Conservation (phyloP, 768 basidiomycete species). For the Pilatotrama ljubarskyi region DNA sequence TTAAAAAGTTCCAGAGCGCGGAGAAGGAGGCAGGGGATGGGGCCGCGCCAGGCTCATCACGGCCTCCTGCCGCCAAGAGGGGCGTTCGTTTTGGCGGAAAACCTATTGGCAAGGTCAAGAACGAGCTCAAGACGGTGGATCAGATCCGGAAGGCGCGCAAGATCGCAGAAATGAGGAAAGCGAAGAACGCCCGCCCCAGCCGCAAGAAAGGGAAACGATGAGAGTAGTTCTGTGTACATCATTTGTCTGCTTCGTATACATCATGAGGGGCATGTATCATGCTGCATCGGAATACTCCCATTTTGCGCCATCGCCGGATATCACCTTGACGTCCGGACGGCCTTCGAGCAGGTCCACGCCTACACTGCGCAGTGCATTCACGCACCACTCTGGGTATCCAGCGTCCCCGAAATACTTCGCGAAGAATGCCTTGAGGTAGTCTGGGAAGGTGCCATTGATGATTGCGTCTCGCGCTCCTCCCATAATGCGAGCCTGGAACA, state of each 20-base stretch:
- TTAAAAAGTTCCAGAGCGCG: constrained; percentile 55
- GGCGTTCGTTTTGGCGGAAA: constrained; percentile 58
- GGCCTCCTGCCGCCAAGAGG: constrained; percentile 35
- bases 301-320: constrained; percentile 65
- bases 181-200: constrained; percentile 80
- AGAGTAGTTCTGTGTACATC: constrained; percentile 4
- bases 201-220: constrained; percentile 45
- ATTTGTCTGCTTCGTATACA: background rate
- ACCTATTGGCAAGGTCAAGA: constrained; percentile 64
- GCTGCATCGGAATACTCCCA: constrained; percentile 72
- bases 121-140: constrained; percentile 82
- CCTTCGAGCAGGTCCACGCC: constrained; percentile 79
- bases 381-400: constrained; percentile 89
- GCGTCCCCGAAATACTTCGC: constrained; percentile 68
- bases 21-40: constrained; percentile 33
- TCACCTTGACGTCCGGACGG: constrained; percentile 44
- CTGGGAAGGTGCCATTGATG: constrained; percentile 72
- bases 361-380: constrained; percentile 79
- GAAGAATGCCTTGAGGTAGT: constrained; percentile 77
- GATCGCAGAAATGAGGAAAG: constrained; percentile 60
- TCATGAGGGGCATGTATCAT: constrained; percentile 1
- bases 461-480: constrained; percentile 84
- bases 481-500: constrained; percentile 87
- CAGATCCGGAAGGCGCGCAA: constrained; percentile 83
- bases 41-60: constrained; percentile 25